Evolutionary conservation across 2,329 filamentous ascomycete genomes (phyloP), one percentile per base, ranked within the genome.

Genomic region (Penicillium brasilianum): DNA sequence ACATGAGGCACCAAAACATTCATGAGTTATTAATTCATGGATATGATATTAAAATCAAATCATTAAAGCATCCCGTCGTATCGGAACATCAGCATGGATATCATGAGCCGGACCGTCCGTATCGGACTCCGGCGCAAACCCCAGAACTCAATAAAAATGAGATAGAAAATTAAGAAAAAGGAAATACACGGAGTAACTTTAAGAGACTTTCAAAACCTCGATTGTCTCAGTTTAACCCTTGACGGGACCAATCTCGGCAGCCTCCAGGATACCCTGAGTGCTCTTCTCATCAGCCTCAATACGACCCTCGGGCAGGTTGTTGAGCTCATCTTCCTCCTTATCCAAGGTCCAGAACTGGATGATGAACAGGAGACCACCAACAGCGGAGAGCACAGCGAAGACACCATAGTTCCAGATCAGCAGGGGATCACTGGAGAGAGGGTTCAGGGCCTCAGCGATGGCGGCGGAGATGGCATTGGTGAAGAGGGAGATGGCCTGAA

Each of bases 361-460:
- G 85, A 88, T 92, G 78, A 93, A 92, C 5, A 81, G 77, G 4
- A 83, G 65, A 20, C 89, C 90, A 44, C 87, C 90, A 13, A 88
- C 58, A 36, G 86, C 82, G 1, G 89, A 83, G 51, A 92, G 80
- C 55, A 86, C 77, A 9, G 88, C 87, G 30, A 90, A 84, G 28
- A 82, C 77, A 13, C 81, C 84, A 75, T 93, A 93, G 79, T 92
- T 91, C 88, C 89, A 91, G 16, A 90, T 83, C 36, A 91, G 80
- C 20, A 89, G 77, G 1, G 89, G 89, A 71, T 91, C 88, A 9
- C 79, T 81, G 0, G 86, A 85, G 2, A 91, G 78, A 0, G 84
- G 80, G 8, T 85, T 85, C 53, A 90, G 84, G 1, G 87, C 89
- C 78, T 91, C 86, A 39, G 87, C 88, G 51, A 93, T 78, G 44